phyloP scores from a whole-genome alignment of 805 yeast species.

The Lipomyces yamanashiensis region DNA sequence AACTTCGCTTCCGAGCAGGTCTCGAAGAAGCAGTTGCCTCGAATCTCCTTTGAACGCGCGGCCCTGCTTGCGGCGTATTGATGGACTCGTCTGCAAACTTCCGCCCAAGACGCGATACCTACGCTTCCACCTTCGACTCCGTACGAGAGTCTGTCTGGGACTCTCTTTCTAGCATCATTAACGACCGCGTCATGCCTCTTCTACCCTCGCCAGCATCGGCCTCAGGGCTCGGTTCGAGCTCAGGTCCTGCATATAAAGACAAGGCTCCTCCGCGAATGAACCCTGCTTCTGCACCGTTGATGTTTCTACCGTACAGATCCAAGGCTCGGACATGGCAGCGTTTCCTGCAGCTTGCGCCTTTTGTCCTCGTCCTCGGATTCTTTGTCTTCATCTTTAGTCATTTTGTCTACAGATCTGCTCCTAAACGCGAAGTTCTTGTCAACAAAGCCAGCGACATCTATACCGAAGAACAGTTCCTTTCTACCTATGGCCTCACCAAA shows the following conservation, averaged over 20 bases:
- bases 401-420: conserved; percentile 9
- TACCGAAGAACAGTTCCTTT: conserved; percentile 25
- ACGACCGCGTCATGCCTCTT: conserved; percentile 6
- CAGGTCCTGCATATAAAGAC: conserved; percentile 20
- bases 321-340: conserved; percentile 12
- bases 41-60: neutral
- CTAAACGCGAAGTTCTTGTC: neutral
- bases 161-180: neutral
- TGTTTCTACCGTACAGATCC: conserved; percentile 9
- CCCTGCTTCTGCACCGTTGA: conserved; percentile 6
- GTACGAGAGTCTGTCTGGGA: neutral
- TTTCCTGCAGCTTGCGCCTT: conserved; percentile 7
- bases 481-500: conserved; percentile 12
- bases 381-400: conserved; percentile 9
- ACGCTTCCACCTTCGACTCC: conserved; percentile 1
- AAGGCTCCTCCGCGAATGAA: conserved; percentile 18
- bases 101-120: conserved; percentile 4
- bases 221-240: neutral
- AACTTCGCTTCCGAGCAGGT: neutral
- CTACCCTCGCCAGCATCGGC: conserved; percentile 5
- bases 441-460: conserved; percentile 2
- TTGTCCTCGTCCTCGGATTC: conserved; percentile 12
- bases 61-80: neutral
- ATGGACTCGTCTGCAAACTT: conserved; percentile 9
- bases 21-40: neutral